Conservation (phyloP, 768 basidiomycete genomes). For the Ramaria sp. region DNA sequence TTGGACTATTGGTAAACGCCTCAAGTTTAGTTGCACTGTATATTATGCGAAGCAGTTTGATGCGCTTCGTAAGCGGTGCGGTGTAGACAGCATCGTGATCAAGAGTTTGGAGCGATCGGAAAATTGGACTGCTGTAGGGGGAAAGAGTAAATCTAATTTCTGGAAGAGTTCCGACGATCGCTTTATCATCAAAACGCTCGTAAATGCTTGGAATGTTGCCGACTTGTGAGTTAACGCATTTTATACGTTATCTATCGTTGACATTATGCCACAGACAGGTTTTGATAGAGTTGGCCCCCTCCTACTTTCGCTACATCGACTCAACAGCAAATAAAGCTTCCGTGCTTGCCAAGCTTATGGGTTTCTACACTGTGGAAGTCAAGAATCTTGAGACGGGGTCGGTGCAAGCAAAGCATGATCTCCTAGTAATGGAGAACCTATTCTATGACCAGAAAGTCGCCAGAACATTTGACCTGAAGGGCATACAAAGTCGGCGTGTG, state of each 20-base stretch:
- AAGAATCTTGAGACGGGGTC: constrained; percentile 59
- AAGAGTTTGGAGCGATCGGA: constrained; percentile 48
- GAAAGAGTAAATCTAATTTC: constrained; percentile 73
- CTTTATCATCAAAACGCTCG: constrained; percentile 77
- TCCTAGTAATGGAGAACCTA: constrained; percentile 80
- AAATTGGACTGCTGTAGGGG: constrained; percentile 68
- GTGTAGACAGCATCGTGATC: constrained; percentile 49
- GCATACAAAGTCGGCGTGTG: constrained; percentile 68
- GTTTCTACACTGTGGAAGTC: constrained; percentile 73
- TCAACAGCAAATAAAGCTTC: constrained; percentile 55
- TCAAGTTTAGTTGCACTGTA: constrained; percentile 72
- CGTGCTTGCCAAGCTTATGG: constrained; percentile 67
- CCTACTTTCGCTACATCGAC: constrained; percentile 74
- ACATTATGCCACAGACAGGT: constrained; percentile 45
- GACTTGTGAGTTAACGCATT: constrained; percentile 42
- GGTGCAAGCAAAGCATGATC: constrained; percentile 57
- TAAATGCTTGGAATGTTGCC: constrained; percentile 80
- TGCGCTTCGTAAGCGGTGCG: constrained; percentile 50
- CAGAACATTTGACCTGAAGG: constrained; percentile 76
- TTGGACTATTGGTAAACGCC: constrained; percentile 62
- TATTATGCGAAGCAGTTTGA: constrained; percentile 82
- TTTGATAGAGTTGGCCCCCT: constrained; percentile 63
- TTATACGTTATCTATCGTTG: constrained; percentile 1
- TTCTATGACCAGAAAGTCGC: constrained; percentile 60
- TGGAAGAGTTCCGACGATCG: constrained; percentile 73